Percentiles rank a stretch among this genome's conserved stretches.
Conservation (phyloP, 306 rosid genomes). For the Spatholobus suberectus region DNA sequence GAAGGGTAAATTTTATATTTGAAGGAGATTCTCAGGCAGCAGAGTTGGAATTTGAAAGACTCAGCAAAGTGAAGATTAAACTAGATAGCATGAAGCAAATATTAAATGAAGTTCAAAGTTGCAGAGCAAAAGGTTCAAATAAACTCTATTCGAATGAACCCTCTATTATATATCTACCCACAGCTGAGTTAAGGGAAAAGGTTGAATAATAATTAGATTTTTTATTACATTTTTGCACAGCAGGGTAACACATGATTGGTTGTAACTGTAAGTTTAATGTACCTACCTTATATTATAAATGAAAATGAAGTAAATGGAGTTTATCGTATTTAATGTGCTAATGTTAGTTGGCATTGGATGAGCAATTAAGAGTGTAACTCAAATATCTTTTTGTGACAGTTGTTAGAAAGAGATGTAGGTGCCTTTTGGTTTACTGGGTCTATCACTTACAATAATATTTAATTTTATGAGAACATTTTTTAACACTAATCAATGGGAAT, state of each 20-base stretch:
- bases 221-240: background rate
- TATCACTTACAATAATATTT: too few species aligned
- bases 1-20: slow-evolving; percentile 39
- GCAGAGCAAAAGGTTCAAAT: slow-evolving; percentile 53
- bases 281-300: slow-evolving; percentile 31
- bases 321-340: background rate
- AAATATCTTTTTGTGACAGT: background rate
- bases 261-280: background rate
- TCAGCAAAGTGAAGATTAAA: slow-evolving; percentile 60
- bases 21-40: slow-evolving; percentile 58
- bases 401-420: too few species aligned
- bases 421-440: too few species aligned
- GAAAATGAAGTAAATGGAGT: slow-evolving; percentile 20
- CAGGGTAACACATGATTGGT: slow-evolving; percentile 14
- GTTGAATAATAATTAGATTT: slow-evolving; percentile 42
- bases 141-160: slow-evolving; percentile 40
- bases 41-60: slow-evolving; percentile 79
- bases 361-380: background rate
- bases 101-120: slow-evolving; percentile 50
- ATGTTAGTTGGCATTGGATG: background rate
- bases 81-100: slow-evolving; percentile 61
- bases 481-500: too few species aligned
- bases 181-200: slow-evolving; percentile 77
- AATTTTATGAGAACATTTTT: too few species aligned
- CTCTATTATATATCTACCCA: slow-evolving; percentile 74